Evolutionary conservation across 2,329 filamentous ascomycete genomes (phyloP), one percentile per base, ranked within the genome.

Genomic region (Fusarium tanahbumbuense): DNA sequence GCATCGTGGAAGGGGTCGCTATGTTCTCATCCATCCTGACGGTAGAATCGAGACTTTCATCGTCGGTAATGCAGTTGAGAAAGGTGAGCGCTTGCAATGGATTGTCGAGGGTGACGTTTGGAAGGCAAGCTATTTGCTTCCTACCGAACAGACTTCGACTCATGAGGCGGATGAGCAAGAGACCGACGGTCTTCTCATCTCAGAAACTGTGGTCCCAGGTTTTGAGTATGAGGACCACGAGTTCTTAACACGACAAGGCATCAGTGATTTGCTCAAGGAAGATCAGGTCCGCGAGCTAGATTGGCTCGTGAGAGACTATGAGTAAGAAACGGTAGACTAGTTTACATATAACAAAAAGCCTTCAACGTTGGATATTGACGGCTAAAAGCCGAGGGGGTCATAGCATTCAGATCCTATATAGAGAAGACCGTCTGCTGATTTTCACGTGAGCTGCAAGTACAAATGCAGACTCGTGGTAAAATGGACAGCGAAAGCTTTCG

Each of bases 211-310:
- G 3, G 83, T 91, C 10, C 89, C 90, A 1, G 90, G 90, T 0
- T 92, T 92, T 73, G 89, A 91, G 73, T 91, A 83, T 70, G 83
- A 81, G 60, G 89, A 92, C 76, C 89, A 92, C 76, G 88, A 91
- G 74, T 92, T 92, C 72, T 81, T 93, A 72, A 83, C 81, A 8
- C 76, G 76, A 16, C 81, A 86, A 48, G 80, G 81, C 15, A 80
- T 91, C 68, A 75, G 78, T 42, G 78, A 84, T n/a, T 69, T 92
- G 30, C 77, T 92, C 3, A 83, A 83, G 0, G 74, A 82, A 23
- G 82, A 87, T 28, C 82, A 85, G 70, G 82, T 81, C 2, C 75
- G 79, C 63, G 82, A 86, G 72, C 73, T 91, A 72, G 75, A 75
- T 3, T 85, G 83, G 83, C 76, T 84, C 9, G 76, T 85, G 18